These are phyloP conservation scores for Balansia obtecta DNA, from an alignment of 2,329 filamentous ascomycete genomes.

Conservation along the genomic window DNA sequence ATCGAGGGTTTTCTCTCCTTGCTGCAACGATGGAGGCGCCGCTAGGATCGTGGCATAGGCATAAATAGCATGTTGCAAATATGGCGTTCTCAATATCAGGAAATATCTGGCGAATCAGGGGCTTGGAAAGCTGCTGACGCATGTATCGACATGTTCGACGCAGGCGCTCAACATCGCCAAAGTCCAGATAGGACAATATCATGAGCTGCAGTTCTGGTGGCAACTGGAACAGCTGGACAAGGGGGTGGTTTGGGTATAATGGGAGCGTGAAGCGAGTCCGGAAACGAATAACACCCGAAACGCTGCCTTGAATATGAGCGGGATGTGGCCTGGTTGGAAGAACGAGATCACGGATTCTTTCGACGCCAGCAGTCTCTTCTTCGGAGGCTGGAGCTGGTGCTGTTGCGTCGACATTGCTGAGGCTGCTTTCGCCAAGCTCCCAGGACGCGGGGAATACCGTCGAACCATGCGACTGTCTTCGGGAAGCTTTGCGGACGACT, in stretches of 20 bases:
- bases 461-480: too few species aligned
- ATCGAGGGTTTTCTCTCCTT: constrained; percentile 16
- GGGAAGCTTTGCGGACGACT: too few species aligned
- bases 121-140: constrained; percentile 21
- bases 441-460: too few species aligned
- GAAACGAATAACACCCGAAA: not conserved
- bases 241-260: not conserved
- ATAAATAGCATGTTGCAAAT: constrained; percentile 27
- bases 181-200: constrained; percentile 25
- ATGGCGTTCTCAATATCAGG: constrained; percentile 19
- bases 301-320: not conserved
- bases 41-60: constrained; percentile 22
- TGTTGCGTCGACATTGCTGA: not conserved
- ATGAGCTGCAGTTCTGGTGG: constrained; percentile 29
- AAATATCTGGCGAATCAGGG: constrained; percentile 24
- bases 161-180: constrained; percentile 30
- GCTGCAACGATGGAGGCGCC: not conserved
- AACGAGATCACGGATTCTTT: not conserved
- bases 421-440: too few species aligned
- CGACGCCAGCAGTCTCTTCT: not conserved
- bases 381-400: not conserved
- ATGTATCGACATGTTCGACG: constrained; percentile 27
- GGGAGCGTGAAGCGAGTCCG: not conserved
- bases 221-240: constrained; percentile 10
- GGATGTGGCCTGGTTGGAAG: not conserved